Evolutionary conservation across 2,329 filamentous ascomycete genomes (phyloP), one percentile per base, ranked within the genome.

Genomic region (Aureobasidium lini): DNA sequence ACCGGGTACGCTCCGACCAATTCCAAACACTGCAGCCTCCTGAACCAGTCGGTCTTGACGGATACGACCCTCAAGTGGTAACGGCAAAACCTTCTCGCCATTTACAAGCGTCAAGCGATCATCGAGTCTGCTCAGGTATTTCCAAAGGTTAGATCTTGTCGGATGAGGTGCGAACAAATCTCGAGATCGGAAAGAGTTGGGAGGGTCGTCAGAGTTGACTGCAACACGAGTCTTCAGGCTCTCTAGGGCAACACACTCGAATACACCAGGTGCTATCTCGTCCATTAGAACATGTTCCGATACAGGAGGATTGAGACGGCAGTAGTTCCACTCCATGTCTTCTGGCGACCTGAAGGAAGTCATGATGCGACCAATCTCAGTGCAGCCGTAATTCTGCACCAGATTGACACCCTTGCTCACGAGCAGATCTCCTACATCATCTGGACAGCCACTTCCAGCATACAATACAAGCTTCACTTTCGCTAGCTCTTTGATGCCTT

Each of bases 261-360:
- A 77, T 0, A 81, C 66, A 1, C 68, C 65, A 6, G 68, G 66
- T 63, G 68, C 72, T 66, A 66, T 74, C 60, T 58, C 73, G 32
- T 70, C 69, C 66, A 70, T 69, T 13, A 69, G 56, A 1, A 66
- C 66, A 42, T 64, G 63, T 18, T 69, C 65, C 9, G 67, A 62
- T 4, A 68, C 66, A 10, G 66, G 65, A 64, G 6, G 70, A 62
- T 68, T 73, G 60, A 72, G 75, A 18, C 67, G 70, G 6, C 83
- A 67, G 62, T 84, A 87, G 64, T 84, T 81, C 84, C 84, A 87
- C 3, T 75, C 78, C 43, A 77, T 78, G 67, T 86, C 84, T 1
- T 71, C 77, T 2, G 68, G 66, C 0, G 77, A 73, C 9, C 84
- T 74, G 63, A 80, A 78, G 0, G 82, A 84, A 1, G 81, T 85